phyloP scores from a whole-genome alignment of 108 stramenopile species.

The Skeletonema marinoi region DNA sequence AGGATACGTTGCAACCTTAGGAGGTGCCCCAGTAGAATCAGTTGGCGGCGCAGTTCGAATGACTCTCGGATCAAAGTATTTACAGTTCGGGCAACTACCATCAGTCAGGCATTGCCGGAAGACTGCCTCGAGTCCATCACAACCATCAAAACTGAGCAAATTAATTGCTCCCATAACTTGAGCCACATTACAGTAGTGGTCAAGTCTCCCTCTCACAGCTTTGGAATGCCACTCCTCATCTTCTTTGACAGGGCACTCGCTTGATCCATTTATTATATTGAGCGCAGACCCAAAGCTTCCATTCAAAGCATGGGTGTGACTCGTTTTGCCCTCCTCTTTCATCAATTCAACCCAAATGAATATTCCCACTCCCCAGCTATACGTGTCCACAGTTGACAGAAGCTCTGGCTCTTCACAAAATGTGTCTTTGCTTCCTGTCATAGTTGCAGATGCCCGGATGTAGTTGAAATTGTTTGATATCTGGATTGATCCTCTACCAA shows the following conservation, averaged over 20 bases:
- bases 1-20: neutral
- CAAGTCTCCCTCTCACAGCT: slow-evolving; percentile 14
- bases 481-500: slow-evolving; percentile 31
- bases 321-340: slow-evolving; percentile 27
- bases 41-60: slow-evolving; percentile 2
- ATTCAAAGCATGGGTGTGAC: slow-evolving; percentile 31
- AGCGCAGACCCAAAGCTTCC: slow-evolving; percentile 21
- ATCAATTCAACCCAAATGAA: slow-evolving; percentile 39
- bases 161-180: slow-evolving; percentile 17
- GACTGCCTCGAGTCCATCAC: slow-evolving; percentile 17
- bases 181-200: slow-evolving; percentile 36
- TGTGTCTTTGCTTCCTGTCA: slow-evolving; percentile 26
- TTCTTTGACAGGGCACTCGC: slow-evolving; percentile 19
- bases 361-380: slow-evolving; percentile 23
- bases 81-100: slow-evolving; percentile 25
- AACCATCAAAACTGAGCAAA: slow-evolving; percentile 26
- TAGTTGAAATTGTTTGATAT: slow-evolving; percentile 39
- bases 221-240: slow-evolving; percentile 16
- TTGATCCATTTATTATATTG: slow-evolving; percentile 25
- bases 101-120: slow-evolving; percentile 13
- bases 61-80: slow-evolving; percentile 5
- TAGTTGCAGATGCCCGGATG: slow-evolving; percentile 31
- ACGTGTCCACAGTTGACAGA: slow-evolving; percentile 16
- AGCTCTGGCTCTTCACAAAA: slow-evolving; percentile 33
- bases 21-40: neutral